These are phyloP conservation scores for Ceratobasidium sp. DNA, from an alignment of 1,284 basidiomycete species.

Conservation along the genomic window DNA sequence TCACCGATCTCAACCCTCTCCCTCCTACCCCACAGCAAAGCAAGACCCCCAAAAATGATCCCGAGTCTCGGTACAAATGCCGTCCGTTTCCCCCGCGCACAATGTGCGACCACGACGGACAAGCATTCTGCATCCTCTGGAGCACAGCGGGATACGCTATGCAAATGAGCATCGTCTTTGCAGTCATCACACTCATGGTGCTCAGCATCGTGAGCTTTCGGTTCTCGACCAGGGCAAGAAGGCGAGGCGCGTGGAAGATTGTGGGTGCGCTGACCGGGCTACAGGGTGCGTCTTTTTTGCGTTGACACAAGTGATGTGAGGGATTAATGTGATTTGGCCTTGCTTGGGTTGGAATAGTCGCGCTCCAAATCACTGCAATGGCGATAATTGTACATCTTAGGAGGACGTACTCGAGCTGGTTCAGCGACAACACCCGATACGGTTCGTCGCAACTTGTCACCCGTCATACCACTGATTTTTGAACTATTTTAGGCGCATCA, in stretches of 20 bases:
- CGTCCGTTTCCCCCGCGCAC: constrained; percentile 44
- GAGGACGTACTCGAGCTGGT: constrained; percentile 35
- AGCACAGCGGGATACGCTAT: constrained; percentile 17
- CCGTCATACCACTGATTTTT: background rate
- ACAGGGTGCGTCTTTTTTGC: constrained; percentile 29
- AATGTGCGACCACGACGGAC: constrained; percentile 46
- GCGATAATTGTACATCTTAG: constrained; percentile 45
- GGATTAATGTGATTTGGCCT: background rate
- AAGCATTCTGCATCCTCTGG: constrained; percentile 48
- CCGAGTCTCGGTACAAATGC: constrained; percentile 27
- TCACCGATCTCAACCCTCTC: constrained; percentile 12
- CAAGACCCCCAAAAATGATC: background rate
- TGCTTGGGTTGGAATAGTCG: constrained; percentile 13
- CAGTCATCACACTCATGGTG: constrained; percentile 46
- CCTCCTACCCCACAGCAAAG: background rate
- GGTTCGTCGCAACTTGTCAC: constrained; percentile 15
- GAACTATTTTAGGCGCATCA: constrained; percentile 40
- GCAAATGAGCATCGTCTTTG: constrained; percentile 46
- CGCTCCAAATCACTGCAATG: constrained; percentile 47
- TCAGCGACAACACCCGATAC: constrained; percentile 23
- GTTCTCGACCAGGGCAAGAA: constrained; percentile 41
- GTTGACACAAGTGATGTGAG: background rate
- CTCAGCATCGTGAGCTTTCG: constrained; percentile 47
- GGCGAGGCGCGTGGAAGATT: constrained; percentile 47
- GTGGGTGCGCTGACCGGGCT: constrained; percentile 40